Base-by-base conservation (phyloP, 2,329 filamentous ascomycete genomes). In the Fusarium tanahbumbuense region DNA sequence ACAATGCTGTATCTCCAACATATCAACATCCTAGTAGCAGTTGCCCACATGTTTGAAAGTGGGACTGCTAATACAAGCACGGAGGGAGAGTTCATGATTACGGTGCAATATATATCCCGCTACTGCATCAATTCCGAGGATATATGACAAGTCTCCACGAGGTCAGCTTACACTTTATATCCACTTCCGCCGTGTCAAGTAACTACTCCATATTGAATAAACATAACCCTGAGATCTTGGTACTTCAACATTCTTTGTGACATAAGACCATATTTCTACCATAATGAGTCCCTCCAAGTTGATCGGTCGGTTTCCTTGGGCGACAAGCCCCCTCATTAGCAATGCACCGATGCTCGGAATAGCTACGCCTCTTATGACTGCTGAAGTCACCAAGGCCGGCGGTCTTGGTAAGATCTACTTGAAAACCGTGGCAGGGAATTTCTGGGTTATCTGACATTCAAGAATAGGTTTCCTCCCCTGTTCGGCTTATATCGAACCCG, bases 311-410 rank as follows among this genome's bases (percentile, higher is more conserved):
- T 78, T 80, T 47, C 75, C 77, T 2, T 79, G 77, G 76, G 64
- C 63, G 23, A 65, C 64, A 25, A 58, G 71, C 6, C 79, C 79
- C 25, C 61, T 79, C 57, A 74, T 80, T 58, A 76, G 67, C 68
- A 82, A 78, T 67, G 80, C 70, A 22, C 81, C 81, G 9, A 82
- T 82, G 81, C 71, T 78, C 28, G 75, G 76, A 20, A 76, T 67
- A 27, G 79, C 75, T 11, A 73, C 72, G 16, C 75, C 80, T n/a
- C 71, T 67, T 9, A 72, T 82, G 47, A 77, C 80, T n/a, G 71
- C 75, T 16, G 78, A 81, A 52, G 79, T 82, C 8, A 77, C 70
- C 60, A 81, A 78, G 48, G 80, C 80, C 20, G 80, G 79, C 13
- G 81, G 81, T 9, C 53, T 82, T 15, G 81, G 80, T 82, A 75